Evolutionary conservation across 305 asterid genomes (phyloP), one percentile per base, ranked within the genome.

Genomic region (Fraxinus platypoda): DNA sequence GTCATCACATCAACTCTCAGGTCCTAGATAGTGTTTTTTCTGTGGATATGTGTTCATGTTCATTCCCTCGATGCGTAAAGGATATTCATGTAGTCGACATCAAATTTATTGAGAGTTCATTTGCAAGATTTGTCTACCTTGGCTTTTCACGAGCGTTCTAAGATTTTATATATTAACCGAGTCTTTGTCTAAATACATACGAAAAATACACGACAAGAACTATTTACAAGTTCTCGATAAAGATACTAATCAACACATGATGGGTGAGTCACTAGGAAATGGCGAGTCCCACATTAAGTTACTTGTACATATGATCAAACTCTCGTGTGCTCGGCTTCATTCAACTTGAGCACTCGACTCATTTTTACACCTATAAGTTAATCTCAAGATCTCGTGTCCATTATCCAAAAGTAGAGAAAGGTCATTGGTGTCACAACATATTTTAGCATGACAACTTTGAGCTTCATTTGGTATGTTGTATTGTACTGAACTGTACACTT

Each of bases 1-100:
- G 54, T 91, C 97, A 0, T 91, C 97, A n/a, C 93, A 90, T 26
- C 88, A 93, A 62, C 88, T 94, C 72, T 93, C 98, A 1, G 97
- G 98, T 68, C 95, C 97, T 35, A 87, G 94, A 86, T 94, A 90
- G 82, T 81, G 76, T 72, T 33, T 41, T 38, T 9, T 38, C 2
- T 49, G 62, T 15, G 59, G 7, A 15, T 15, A 35, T 35, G 62
- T 49, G 62, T 49, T 4, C 21, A 15, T 49, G 13, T 38, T 8
- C 46, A 38, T 38, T 38, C 46, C 13, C 4, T 52, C 25, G 64
- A 6, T 52, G 64, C 0, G 64, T 57, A 52, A 52, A 52, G 5
- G 23, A 52, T 17, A 52, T 52, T 52, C 62, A 52, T 17, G 62
- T n/a, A 19, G 11, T 57, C 3, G 26, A 57, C 11, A n/a, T 57